Conservation (phyloP, 2,329 filamentous ascomycete species). For the Rutstroemia sp. region DNA sequence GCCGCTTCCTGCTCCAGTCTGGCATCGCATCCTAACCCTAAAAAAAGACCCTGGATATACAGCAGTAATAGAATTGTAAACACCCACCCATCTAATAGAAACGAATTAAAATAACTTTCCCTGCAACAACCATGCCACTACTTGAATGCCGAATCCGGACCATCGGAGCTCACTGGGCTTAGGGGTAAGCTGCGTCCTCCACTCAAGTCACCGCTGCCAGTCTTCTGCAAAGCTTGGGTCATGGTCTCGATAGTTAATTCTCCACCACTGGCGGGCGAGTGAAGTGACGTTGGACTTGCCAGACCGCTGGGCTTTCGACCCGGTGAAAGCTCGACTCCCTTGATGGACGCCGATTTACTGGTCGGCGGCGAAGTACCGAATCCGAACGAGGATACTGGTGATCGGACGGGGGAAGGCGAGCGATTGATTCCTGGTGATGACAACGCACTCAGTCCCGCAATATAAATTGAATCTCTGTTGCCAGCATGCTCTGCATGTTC, state of each 20-base stretch:
- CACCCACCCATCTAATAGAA: neutral
- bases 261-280: constrained; percentile 47
- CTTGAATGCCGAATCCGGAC: constrained; percentile 22
- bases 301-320: constrained; percentile 38
- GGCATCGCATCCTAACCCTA: constrained; percentile 11
- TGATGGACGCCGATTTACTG: constrained; percentile 68
- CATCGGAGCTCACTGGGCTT: constrained; percentile 45
- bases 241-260: constrained; percentile 91
- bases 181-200: constrained; percentile 47
- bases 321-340: constrained; percentile 66
- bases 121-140: constrained; percentile 10
- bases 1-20: constrained; percentile 10
- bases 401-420: constrained; percentile 74
- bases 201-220: constrained; percentile 72
- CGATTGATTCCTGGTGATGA: constrained; percentile 44
- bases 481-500: constrained; percentile 61
- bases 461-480: constrained; percentile 62
- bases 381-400: constrained; percentile 67
- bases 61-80: constrained; percentile 11
- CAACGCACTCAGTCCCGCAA: constrained; percentile 59
- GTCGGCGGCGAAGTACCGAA: constrained; percentile 64
- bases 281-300: constrained; percentile 54
- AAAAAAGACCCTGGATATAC: constrained; percentile 22
- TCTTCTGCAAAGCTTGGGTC: constrained; percentile 79
- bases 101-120: neutral